These are phyloP conservation scores for Fusarium papillatum DNA, from an alignment of 2,329 filamentous ascomycete genomes.

Conservation along the genomic window DNA sequence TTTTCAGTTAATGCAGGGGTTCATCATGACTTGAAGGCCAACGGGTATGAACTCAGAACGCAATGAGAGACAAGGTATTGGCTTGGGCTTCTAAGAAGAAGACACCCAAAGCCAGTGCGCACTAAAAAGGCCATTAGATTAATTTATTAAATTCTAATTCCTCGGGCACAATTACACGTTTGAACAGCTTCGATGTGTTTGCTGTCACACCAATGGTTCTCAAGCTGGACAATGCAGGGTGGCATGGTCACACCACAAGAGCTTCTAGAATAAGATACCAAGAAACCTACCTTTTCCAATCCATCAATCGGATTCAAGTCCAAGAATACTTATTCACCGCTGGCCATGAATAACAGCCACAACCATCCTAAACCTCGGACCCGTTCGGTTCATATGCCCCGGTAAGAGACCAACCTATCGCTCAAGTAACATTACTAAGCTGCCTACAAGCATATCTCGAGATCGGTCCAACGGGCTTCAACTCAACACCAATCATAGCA, in stretches of 20 bases:
- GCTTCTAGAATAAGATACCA: background rate
- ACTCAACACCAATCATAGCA: slow-evolving; percentile 40
- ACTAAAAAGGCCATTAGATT: too few relatives aligned
- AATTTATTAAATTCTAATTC: background rate
- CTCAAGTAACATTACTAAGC: slow-evolving; percentile 24
- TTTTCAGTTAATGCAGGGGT: background rate
- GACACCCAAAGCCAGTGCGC: too few relatives aligned
- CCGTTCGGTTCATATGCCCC: background rate
- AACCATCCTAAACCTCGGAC: background rate
- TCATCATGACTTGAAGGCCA: background rate
- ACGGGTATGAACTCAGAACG: background rate
- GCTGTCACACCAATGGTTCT: background rate
- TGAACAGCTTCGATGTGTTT: background rate
- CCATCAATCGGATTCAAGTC: background rate
- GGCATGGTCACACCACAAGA: background rate
- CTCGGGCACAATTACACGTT: too few relatives aligned
- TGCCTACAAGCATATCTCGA: background rate
- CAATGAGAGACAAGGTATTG: background rate
- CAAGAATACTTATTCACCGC: too few relatives aligned
- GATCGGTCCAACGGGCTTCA: background rate
- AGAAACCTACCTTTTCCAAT: background rate
- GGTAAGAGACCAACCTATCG: background rate
- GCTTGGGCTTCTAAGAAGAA: background rate
- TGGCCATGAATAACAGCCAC: background rate
- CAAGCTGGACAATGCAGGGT: background rate